A percentile compares a stretch with the other conserved stretches of the same genome.
phyloP scores from a whole-genome alignment of 2,329 filamentous ascomycete species.

The Cladosporium sp. region DNA sequence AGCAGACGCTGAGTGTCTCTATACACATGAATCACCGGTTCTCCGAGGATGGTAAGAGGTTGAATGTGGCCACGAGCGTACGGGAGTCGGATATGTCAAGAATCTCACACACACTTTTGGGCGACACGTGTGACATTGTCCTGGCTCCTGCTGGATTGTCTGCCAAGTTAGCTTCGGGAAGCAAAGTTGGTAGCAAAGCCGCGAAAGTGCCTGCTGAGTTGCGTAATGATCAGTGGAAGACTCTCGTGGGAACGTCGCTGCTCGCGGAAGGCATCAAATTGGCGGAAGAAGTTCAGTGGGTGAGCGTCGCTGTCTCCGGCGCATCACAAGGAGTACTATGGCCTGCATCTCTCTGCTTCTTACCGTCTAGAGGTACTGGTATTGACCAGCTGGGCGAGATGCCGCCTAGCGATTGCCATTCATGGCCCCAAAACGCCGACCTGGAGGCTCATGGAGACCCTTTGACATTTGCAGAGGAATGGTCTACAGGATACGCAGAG shows the following conservation, averaged over 20 bases:
- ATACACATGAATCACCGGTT: constrained; percentile 12
- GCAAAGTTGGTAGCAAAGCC: neutral
- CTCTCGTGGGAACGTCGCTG: neutral
- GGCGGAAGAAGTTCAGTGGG: neutral
- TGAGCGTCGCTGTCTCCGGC: constrained; percentile 6
- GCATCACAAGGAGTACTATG: constrained; percentile 17
- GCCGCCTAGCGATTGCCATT: constrained; percentile 18
- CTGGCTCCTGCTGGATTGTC: constrained; percentile 1
- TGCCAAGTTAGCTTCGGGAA: neutral
- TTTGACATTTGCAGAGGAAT: constrained; percentile 27
- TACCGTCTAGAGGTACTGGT: neutral
- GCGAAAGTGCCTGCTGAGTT: neutral
- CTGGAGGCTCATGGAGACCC: constrained; percentile 26
- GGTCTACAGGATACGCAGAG: constrained; percentile 22
- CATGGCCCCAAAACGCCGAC: constrained; percentile 20
- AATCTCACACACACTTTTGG: neutral
- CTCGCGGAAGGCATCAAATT: constrained; percentile 14
- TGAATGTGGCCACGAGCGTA: constrained; percentile 11
- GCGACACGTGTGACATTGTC: neutral
- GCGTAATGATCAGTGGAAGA: constrained; percentile 14
- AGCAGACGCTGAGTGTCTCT: neutral
- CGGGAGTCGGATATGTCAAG: constrained; percentile 11
- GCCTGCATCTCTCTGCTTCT: constrained; percentile 23
- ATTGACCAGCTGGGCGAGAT: neutral
- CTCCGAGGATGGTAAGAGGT: constrained; percentile 7